Evolutionary conservation across 164 flowering plant genomes (phyloP), one percentile per base, ranked within the genome.

Genomic region (Santalum album): DNA sequence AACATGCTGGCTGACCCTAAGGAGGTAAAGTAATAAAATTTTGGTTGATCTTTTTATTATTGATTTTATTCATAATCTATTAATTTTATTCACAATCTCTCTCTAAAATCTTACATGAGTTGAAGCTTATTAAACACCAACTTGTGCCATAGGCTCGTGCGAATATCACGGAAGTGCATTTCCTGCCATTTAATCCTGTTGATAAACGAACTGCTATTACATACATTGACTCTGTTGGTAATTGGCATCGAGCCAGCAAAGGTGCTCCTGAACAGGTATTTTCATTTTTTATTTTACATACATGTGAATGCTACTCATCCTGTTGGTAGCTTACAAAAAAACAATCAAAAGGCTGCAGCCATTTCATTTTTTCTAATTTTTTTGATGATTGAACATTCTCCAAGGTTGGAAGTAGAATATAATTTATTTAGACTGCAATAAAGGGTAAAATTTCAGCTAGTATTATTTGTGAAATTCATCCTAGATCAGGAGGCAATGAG

Each of bases 191-290:
- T 66, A 89, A 89, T 74, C 96, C 95, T 32, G 89, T 82, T 42
- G 91, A 84, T 58, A 89, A 89, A 62, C 78, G 97, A 24, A 86
- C 95, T 43, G 90, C 95, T 45, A 80, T 86, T 40, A 84, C 95
- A 45, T 89, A 89, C 62, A 79, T 86, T 43, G 90, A 82, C 67
- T 40, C 78, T 52, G 80, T 80, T 50, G 97, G 90, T 22, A 78
- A 75, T 20, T 86, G 92, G 92, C 65, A 78, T 57, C 75, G 92
- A n/a, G 86, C 89, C 38, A 89, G 83, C 76, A 89, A 89, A 79
- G 95, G 95, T 63, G 90, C 97, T 55, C 95, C 97, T 51, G 97
- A 86, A 61, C 90, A 89, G 92, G 95, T 86, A 67, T 26, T 11
- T 12, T 10, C 36, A 27, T 46, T 36, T 21, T 34, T 35, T 15